Base-by-base conservation (phyloP, 1,284 basidiomycete genomes). In the Ceratobasidium sp. region DNA sequence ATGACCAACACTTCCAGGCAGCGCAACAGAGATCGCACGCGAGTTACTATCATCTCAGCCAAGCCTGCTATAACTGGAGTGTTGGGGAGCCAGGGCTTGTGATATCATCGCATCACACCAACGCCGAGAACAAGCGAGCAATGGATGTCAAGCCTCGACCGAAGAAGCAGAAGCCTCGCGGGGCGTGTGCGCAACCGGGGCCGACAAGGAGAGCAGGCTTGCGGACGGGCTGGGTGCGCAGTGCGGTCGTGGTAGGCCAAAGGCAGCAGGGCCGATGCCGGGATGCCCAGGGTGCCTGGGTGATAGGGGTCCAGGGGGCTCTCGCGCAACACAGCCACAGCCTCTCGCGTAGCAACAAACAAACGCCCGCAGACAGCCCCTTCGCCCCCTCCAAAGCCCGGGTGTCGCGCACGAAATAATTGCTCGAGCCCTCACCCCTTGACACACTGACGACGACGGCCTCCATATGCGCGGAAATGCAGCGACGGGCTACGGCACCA, bases 401-500 rank as follows among this genome's bases (percentile, higher is more conserved):
- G 41, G 43, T 22, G 68, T 41, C 58, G 24, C 56, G 41, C 58
- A 61, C 58, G 34, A 41, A 41, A 43, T 61, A 61, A 58, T 58
- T n/a, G 34, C 54, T 71, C 22, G 37, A 14, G 19, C 53, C 53
- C 24, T n/a, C 66, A 51, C 14, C n/a, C 41, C 65, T 54, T 22
- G 51, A 51, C 24, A 54, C 39, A 68, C 66, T 41, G 53, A 43
- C 54, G 54, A 71, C 54, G 39, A 71, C 66, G 37, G 19, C 66
- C 54, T 62, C 59, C 59, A 46, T 39, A 71, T 71, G 66, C 66
- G 66, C 22, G 66, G 66, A 54, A 71, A 71, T 71, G 59, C 59
- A 62, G 66, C 66, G 66, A 71, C 66, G n/a, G 66, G 66, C 66
- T 71, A 71, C 66, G 54, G 66, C 66, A 71, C 66, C 54, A 71